Conservation (phyloP, 169 alveolate species). For the Eimeria praecox region DNA sequence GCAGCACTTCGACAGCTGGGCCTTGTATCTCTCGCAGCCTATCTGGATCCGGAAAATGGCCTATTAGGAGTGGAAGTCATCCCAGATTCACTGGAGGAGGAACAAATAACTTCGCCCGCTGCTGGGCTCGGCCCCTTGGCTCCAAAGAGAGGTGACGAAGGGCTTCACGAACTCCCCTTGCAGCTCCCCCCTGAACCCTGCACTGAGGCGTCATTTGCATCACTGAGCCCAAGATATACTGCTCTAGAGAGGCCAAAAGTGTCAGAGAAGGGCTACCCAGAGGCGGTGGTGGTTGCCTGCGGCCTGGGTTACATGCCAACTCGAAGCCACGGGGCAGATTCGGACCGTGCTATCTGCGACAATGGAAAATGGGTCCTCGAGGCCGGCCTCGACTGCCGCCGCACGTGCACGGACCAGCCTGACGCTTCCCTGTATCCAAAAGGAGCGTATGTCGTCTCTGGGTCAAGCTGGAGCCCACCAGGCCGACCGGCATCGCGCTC, state of each 20-base stretch:
- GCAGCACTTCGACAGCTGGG: conserved; percentile 64
- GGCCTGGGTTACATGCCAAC: conserved; percentile 11
- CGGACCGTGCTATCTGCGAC: conserved; percentile 82
- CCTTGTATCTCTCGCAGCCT: conserved; percentile 54
- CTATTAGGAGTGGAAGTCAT: conserved; percentile 42
- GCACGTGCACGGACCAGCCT: conserved; percentile 59
- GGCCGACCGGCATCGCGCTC: conserved; percentile 1
- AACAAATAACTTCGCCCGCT: conserved; percentile 57
- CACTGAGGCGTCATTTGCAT: conserved; percentile 38
- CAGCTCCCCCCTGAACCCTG: conserved; percentile 61
- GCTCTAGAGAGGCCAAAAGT: background rate
- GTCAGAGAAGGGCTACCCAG: conserved; percentile 73
- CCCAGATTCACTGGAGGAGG: conserved; percentile 50
- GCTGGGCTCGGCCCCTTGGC: conserved; percentile 72
- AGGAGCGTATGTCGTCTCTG: conserved; percentile 50
- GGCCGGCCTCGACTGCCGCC: conserved; percentile 73
- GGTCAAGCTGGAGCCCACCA: background rate
- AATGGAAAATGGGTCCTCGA: conserved; percentile 80
- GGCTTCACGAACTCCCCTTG: conserved; percentile 66
- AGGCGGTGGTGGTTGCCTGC: conserved; percentile 56
- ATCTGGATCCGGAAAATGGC: conserved; percentile 8
- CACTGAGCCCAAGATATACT: conserved; percentile 29
- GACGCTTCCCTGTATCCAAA: background rate
- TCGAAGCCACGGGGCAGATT: conserved; percentile 78
- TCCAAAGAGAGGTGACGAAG: conserved; percentile 48